Evolutionary conservation across 1,284 basidiomycete species (phyloP), one percentile per base, ranked within the genome.

Genomic region (Ceratobasidium sp.): DNA sequence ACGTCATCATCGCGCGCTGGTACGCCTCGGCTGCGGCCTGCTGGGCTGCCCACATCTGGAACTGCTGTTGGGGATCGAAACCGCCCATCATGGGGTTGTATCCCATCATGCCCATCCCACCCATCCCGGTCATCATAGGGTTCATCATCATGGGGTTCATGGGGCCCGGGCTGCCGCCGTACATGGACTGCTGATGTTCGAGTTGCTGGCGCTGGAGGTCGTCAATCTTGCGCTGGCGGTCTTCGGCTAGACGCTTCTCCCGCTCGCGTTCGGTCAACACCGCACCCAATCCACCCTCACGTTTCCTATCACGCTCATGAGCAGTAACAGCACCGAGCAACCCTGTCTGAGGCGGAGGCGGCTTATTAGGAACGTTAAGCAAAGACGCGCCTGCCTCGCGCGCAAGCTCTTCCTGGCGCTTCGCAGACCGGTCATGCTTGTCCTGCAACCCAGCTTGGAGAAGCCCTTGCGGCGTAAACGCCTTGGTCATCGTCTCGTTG

Each of bases 401-500:
- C 6, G 97, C 97, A 15, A 94, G 85, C 82, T 97, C 94, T 82
- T 99, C 97, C 80, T 98, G 95, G 67, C 92, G 89, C 83, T 97
- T 97, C 9, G 98, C 97, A 29, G 95, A 97, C 56, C 96, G 90
- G 81, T 98, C 96, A 80, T 96, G 91, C 82, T 96, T 97, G 82
- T 99, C 97, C 81, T 97, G 94, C 78, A 98, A 87, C 44, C 97
- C 97, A 56, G 96, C 95, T 76, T 96, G 96, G 50, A 99, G 89
- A 15, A 99, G 85, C 9, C 97, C 97, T 78, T 98, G 96, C 2
- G 97, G 95, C 0, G 94, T 93, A 82, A 98, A 98, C 1, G 95
- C 94, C 81, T 96, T 96, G 7, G 94, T 96, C 86, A 96, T 91
- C 27, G 89, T 89, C 54, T 91, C 89, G 14, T 90, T 86, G 0